Base-by-base conservation (phyloP, 768 basidiomycete genomes). In the Boletus bicolor region DNA sequence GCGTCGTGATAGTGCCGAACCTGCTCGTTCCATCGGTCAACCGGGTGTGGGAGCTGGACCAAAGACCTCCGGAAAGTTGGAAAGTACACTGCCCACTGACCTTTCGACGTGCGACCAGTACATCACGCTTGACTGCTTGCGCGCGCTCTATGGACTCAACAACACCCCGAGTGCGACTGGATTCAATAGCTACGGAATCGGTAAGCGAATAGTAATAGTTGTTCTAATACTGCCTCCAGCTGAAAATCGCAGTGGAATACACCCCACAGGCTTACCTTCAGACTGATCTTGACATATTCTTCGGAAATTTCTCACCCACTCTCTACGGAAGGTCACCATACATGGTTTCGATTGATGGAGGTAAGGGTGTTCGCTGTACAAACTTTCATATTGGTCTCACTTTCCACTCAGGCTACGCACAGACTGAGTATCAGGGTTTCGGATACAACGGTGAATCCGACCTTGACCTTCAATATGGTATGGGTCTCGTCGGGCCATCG, bases 341-440 rank as follows among this genome's bases (percentile, higher is more conserved):
- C n/a, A 49, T 73, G 58, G 60, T 63, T 26, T 63, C 70, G 10
- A 68, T 74, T 17, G 72, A 73, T 32, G 72, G 72, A 61, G 73
- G 71, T 65, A 54, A 48, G 41, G 12, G 17, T 7, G 5, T 35
- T 4, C 11, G 9, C 21, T 10, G 9, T 38, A 24, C 24, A 5
- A 8, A 21, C 11, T 21, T 30, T 7, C 19, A 43, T 9, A 7
- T 36, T 11, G 34, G 9, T 30, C 48, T 60, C 37, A 64, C 26
- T 35, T 26, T 52, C 15, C 34, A 4, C 15, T 34, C 41, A 69
- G 70, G 69, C 19, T 65, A 62, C 15, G 65, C 56, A 42, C 70
- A 73, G 46, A 72, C 70, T 0, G 48, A 57, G 19, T 52, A 66
- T 28, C 61, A 62, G 39, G 51, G 57, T 19, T 68, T 69, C 48